These are phyloP conservation scores for Micractinium sp. DNA, from an alignment of 139 green algal species.

Conservation along the genomic window DNA sequence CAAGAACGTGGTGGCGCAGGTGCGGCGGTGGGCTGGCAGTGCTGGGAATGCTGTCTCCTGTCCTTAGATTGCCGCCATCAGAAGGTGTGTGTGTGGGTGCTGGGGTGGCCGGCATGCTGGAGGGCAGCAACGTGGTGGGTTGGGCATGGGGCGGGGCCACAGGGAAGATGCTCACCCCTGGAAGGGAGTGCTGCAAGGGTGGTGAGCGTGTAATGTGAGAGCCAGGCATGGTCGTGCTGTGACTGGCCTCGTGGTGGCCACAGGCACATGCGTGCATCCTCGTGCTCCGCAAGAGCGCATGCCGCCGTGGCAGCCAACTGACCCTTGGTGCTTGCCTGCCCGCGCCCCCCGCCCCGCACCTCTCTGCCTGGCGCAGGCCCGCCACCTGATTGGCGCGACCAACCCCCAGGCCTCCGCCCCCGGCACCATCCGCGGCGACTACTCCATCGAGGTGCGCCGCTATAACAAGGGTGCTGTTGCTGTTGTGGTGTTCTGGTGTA, in stretches of 20 bases:
- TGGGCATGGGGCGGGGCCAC: too few relatives aligned
- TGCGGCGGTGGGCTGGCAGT: neutral
- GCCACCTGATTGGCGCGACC: slow-evolving; percentile 89
- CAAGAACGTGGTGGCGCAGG: slow-evolving; percentile 73
- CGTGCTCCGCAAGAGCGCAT: neutral
- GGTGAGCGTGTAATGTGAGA: too few relatives aligned
- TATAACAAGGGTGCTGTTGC: too few relatives aligned
- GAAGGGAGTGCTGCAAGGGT: too few relatives aligned
- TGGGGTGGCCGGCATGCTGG: neutral
- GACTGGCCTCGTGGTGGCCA: neutral
- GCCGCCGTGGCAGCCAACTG: neutral
- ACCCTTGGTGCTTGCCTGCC: neutral
- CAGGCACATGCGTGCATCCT: neutral
- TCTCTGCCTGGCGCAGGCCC: neutral
- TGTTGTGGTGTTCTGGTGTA: too few relatives aligned
- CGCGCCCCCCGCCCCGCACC: neutral
- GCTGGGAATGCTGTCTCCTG: neutral
- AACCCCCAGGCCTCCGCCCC: slow-evolving; percentile 85
- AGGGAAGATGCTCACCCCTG: too few relatives aligned
- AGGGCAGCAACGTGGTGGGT: neutral
- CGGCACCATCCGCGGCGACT: slow-evolving; percentile 91
- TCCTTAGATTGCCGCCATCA: too few relatives aligned
- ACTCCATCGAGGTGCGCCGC: slow-evolving; percentile 72
- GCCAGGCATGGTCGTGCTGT: too few relatives aligned
- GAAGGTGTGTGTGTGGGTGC: neutral